Conservation (phyloP, 2,329 filamentous ascomycete species). For the Monilinia polystroma region DNA sequence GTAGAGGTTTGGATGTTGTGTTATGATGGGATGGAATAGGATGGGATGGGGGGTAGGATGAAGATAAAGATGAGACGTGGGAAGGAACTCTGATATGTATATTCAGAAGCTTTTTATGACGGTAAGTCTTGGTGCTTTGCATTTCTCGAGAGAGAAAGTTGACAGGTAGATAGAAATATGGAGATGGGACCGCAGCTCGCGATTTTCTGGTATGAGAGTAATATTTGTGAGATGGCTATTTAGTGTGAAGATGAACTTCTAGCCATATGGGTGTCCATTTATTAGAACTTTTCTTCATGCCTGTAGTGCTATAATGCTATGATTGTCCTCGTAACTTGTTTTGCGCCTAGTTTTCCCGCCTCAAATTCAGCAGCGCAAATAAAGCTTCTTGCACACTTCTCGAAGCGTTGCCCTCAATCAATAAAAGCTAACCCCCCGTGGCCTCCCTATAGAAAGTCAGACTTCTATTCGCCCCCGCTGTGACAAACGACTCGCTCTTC, state of each 20-base stretch:
- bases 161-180: background rate
- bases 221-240: background rate
- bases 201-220: background rate
- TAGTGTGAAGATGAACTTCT: background rate
- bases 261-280: background rate
- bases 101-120: no score
- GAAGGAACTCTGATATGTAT: no score
- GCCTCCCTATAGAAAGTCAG: conserved; percentile 84
- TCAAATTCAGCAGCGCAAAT: background rate
- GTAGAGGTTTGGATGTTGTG: no score
- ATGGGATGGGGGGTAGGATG: no score
- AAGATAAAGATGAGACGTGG: no score
- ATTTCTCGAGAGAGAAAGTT: background rate
- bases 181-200: conserved; percentile 4
- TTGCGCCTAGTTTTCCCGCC: no score
- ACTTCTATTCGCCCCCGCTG: conserved; percentile 72
- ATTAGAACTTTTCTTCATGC: background rate
- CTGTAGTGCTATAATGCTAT: background rate
- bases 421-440: conserved; percentile 51
- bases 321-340: background rate
- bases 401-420: background rate
- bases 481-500: conserved; percentile 69
- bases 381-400: background rate
- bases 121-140: no score
- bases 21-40: no score